Percentiles rank a stretch among this genome's conserved stretches.
These are phyloP conservation scores for Mallotus repandus DNA, from an alignment of 441 rosid genomes.

Conservation along the genomic window DNA sequence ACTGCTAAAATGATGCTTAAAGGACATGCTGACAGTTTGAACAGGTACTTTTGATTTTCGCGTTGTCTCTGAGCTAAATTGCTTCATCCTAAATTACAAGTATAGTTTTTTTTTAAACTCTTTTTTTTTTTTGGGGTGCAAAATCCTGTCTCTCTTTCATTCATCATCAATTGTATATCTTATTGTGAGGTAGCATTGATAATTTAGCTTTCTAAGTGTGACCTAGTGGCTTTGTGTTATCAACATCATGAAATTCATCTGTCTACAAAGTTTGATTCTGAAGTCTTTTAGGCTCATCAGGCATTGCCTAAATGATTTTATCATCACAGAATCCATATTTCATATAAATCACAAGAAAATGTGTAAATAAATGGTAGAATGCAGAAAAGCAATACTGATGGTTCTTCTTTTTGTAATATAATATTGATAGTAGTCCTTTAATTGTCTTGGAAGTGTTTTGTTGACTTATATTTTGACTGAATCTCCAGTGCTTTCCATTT, in stretches of 20 bases:
- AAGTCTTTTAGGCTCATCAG: neutral
- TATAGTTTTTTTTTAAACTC: neutral
- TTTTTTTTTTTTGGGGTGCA: neutral
- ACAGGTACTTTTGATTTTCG: slow-evolving; percentile 53
- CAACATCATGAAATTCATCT: neutral
- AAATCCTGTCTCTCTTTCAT: neutral
- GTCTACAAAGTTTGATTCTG: neutral
- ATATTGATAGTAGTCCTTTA: neutral
- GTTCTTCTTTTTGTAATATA: neutral
- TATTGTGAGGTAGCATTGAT: neutral
- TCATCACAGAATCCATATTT: neutral
- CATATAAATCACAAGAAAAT: neutral
- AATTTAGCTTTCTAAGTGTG: neutral
- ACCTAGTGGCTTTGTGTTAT: neutral
- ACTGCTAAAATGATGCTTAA: slow-evolving; percentile 94
- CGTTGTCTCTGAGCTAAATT: slow-evolving; percentile 1
- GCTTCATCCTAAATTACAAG: neutral
- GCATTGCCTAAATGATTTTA: slow-evolving; percentile 1
- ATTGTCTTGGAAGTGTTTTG: slow-evolving; percentile 11
- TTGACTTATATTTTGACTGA: slow-evolving; percentile 25
- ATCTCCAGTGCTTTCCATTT: slow-evolving; percentile 87
- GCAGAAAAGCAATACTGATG: neutral
- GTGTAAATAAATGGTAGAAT: neutral
- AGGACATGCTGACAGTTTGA: slow-evolving; percentile 96
- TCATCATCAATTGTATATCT: neutral